These are phyloP conservation scores for Paramecium pentaurelia DNA, from an alignment of 73 alveolate species.

Conservation along the genomic window DNA sequence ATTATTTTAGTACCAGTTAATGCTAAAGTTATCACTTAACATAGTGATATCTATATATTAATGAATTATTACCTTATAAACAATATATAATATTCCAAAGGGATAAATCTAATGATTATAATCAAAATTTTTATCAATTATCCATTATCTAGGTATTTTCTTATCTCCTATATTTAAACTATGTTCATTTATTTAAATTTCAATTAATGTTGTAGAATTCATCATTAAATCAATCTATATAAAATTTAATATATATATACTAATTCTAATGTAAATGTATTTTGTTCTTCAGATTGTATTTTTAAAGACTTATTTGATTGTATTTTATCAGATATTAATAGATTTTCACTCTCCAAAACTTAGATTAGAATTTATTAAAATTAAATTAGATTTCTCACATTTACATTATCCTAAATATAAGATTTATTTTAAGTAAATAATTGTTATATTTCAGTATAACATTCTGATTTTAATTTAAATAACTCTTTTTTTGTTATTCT, in stretches of 20 bases:
- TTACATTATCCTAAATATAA: neutral
- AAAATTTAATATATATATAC: neutral
- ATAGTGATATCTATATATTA: neutral
- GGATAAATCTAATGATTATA: neutral
- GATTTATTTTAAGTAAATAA: neutral
- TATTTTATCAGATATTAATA: neutral
- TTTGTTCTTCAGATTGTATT: neutral
- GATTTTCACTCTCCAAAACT: neutral
- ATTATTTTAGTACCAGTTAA: neutral
- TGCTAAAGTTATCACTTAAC: neutral
- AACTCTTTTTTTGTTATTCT: neutral
- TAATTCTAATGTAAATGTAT: neutral
- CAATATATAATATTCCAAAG: neutral
- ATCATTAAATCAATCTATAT: neutral
- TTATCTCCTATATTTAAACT: neutral
- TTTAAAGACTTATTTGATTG: neutral
- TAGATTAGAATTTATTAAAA: neutral
- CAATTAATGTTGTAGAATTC: neutral
- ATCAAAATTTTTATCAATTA: neutral
- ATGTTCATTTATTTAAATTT: neutral
- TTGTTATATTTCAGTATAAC: neutral
- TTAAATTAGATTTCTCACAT: neutral
- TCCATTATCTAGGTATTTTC: conserved; percentile 32
- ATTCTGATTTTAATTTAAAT: neutral
- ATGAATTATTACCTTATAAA: neutral